These are phyloP conservation scores for Boletus pseudo-olivaceus DNA, from an alignment of 768 basidiomycete species.

Conservation along the genomic window DNA sequence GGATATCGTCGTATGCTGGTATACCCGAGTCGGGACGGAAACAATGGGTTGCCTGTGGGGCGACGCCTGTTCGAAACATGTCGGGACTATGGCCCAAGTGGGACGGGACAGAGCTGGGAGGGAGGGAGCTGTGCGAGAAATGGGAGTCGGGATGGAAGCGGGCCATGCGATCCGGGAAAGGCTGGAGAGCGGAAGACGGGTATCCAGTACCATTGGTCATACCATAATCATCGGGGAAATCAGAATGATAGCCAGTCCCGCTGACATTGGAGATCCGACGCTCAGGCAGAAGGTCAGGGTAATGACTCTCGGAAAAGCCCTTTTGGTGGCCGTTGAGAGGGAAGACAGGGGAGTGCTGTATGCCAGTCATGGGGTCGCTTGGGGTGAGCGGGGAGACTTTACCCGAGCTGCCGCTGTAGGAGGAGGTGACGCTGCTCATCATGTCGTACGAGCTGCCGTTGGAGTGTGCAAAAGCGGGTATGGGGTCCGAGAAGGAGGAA, in stretches of 20 bases:
- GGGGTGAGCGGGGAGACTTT: conserved; percentile 77
- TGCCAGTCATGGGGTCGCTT: conserved; percentile 54
- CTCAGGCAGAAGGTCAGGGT: conserved; percentile 58
- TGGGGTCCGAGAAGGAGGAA: conserved; percentile 55
- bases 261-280: conserved; percentile 50
- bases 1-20: conserved; percentile 55
- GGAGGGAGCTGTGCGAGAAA: conserved; percentile 43
- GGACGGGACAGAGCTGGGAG: conserved; percentile 41
- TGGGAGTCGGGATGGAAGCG: conserved; percentile 55
- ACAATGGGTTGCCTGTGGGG: conserved; percentile 66
- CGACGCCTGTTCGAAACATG: conserved; percentile 57
- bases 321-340: conserved; percentile 43
- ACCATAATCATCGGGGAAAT: conserved; percentile 64
- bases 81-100: conserved; percentile 53
- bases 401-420: conserved; percentile 56
- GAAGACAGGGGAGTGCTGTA: conserved; percentile 56
- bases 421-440: conserved; percentile 58
- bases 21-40: conserved; percentile 52
- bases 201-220: conserved; percentile 47
- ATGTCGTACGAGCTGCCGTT: conserved; percentile 61
- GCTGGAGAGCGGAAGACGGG: conserved; percentile 48
- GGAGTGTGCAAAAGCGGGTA: conserved; percentile 53
- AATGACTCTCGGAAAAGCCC: conserved; percentile 54
- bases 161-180: conserved; percentile 55
- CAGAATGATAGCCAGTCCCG: conserved; percentile 48